Base-by-base conservation (phyloP, 768 basidiomycete genomes). In the Tricholoma saponaceum region DNA sequence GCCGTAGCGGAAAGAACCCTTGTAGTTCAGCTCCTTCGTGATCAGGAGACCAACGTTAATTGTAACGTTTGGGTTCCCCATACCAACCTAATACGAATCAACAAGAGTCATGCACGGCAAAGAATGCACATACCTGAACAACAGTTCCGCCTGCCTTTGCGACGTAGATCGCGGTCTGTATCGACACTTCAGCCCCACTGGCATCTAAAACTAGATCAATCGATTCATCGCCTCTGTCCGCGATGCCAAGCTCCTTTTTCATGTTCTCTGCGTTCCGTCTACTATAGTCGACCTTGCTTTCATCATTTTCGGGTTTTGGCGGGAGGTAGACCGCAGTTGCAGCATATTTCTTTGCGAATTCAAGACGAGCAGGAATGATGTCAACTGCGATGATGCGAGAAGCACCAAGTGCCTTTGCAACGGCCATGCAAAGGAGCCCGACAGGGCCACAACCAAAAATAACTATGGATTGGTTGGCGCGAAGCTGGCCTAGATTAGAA, bases 341-440 rank as follows among this genome's bases (percentile, higher is more conserved):
- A 4, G 87, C 91, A 69, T 95, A 95, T 26, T 67, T 64, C 70
- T 88, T 89, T 16, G 95, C 94, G 67, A 98, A 97, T 51, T 90
- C 82, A 50, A 98, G 84, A 35, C 95, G 87, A 26, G 78, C 71
- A 30, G 83, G 75, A 54, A 86, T 79, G 60, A 92, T 88, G 67
- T 95, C 95, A 59, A 96, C 82, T 3, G 87, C 95, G 58, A 98
- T 82, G 60, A 96, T 80, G 50, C 89, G 86, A 41, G 81, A 79
- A 2, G 94, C 96, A 33, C 94, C 95, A 49, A 96, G 78, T 2
- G 95, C 95, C 69, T 89, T 95, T 6, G 96, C 95, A n/a, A 94
- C 92, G 6, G 92, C 95, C 90, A 95, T 92, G 67, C 89, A 91
- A 20, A 97, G 82, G 26, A 96, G 75, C n/a, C 94, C 92, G 55